Evolutionary conservation across 352 stramenopile species (phyloP).

Genomic region (Nothophytophthora sp.): DNA sequence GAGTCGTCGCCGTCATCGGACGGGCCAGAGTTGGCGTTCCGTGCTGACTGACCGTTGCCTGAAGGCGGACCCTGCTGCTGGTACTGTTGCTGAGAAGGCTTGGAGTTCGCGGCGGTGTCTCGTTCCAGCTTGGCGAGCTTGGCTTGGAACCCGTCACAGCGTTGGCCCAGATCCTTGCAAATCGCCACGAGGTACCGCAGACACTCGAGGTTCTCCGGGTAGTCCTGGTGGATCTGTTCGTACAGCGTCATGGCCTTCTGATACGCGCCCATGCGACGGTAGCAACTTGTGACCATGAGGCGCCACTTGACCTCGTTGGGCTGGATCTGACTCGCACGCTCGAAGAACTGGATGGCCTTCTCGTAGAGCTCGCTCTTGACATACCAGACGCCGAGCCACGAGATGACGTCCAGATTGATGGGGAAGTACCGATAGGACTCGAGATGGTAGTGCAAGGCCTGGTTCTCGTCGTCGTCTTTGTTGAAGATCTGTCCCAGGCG

Average conservation of each 20-base stretch:
- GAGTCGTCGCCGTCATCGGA: slow-evolving; percentile 20
- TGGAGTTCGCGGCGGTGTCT: slow-evolving; percentile 41
- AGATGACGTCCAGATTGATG: slow-evolving; percentile 96
- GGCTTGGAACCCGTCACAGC: slow-evolving; percentile 92
- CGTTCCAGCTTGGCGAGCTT: slow-evolving; percentile 92
- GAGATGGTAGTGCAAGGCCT: slow-evolving; percentile 96
- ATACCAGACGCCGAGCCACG: slow-evolving; percentile 97
- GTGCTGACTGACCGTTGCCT: slow-evolving; percentile 25
- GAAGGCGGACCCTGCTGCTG: slow-evolving; percentile 21
- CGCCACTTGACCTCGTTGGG: slow-evolving; percentile 96
- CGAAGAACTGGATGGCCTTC: slow-evolving; percentile 96
- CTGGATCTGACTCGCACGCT: slow-evolving; percentile 94
- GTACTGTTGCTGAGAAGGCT: slow-evolving; percentile 37
- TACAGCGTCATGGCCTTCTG: slow-evolving; percentile 93
- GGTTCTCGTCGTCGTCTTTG: slow-evolving; percentile 92
- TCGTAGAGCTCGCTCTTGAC: slow-evolving; percentile 97
- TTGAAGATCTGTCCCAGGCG: slow-evolving; percentile 94
- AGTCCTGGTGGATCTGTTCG: slow-evolving; percentile 94
- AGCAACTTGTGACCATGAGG: slow-evolving; percentile 97
- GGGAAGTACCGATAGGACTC: slow-evolving; percentile 96
- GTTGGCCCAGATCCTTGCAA: slow-evolving; percentile 93
- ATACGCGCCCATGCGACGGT: slow-evolving; percentile 94
- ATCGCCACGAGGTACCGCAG: slow-evolving; percentile 91
- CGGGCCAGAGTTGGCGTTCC: slow-evolving; percentile 11
- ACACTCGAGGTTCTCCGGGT: slow-evolving; percentile 95